phyloP scores from a whole-genome alignment of 768 basidiomycete genomes.

The Paxillus rubicundulus region DNA sequence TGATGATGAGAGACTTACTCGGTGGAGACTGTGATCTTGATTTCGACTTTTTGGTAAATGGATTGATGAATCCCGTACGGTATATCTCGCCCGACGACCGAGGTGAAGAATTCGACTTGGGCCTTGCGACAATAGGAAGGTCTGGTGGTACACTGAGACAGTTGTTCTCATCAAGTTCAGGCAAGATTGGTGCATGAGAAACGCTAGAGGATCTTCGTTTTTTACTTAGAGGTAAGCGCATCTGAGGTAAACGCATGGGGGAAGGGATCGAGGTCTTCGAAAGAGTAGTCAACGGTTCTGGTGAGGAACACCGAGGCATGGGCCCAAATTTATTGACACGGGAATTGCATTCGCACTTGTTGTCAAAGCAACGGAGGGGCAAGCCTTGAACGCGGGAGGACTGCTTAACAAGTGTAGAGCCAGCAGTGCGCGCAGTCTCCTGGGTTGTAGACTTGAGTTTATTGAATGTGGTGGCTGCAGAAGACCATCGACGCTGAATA shows the following conservation, averaged over 20 bases:
- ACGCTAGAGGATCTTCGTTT: slow-evolving; percentile 9
- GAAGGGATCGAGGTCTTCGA: neutral
- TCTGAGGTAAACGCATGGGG: slow-evolving; percentile 4
- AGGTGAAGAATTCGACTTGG: neutral
- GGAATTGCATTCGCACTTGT: slow-evolving; percentile 1
- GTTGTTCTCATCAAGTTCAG: neutral
- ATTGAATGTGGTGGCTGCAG: neutral
- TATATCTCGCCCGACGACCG: slow-evolving; percentile 2
- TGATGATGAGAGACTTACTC: slow-evolving; percentile 7
- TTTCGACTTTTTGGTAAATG: slow-evolving; percentile 16
- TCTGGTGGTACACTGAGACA: neutral
- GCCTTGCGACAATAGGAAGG: neutral
- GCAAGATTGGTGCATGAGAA: neutral
- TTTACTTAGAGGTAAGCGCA: slow-evolving; percentile 7
- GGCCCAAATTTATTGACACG: slow-evolving; percentile 9
- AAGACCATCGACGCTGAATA: slow-evolving; percentile 12
- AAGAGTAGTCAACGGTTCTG: neutral
- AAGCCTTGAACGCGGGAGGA: slow-evolving; percentile 2
- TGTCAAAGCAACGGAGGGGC: neutral
- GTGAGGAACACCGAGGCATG: neutral
- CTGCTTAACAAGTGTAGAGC: neutral
- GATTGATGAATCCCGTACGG: slow-evolving; percentile 15
- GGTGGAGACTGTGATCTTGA: slow-evolving; percentile 15
- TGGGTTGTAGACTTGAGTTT: neutral
- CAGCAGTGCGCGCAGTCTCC: neutral